phyloP scores from a whole-genome alignment of 2,329 filamentous ascomycete species.

The Fonsecaea pugnacius region DNA sequence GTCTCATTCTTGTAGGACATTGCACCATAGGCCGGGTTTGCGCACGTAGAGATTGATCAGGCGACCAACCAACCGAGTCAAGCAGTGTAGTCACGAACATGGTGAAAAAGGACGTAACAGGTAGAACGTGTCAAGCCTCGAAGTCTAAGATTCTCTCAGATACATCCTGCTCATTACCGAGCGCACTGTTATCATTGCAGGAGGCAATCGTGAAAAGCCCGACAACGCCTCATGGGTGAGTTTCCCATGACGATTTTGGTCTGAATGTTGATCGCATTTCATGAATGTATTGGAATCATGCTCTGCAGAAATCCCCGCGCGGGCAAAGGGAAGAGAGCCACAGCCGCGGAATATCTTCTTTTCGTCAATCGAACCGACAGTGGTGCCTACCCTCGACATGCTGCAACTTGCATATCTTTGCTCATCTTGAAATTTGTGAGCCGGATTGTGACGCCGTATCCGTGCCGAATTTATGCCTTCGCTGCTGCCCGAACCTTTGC shows the following conservation, averaged over 20 bases:
- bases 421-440: constrained; percentile 24
- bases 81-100: neutral
- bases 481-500: constrained; percentile 87
- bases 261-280: constrained; percentile 20
- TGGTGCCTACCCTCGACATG: constrained; percentile 22
- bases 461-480: constrained; percentile 51
- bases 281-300: constrained; percentile 35
- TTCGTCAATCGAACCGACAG: constrained; percentile 12
- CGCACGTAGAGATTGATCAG: no score
- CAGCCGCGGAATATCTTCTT: constrained; percentile 20
- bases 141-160: neutral
- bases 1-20: neutral
- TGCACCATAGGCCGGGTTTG: no score
- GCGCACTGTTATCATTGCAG: neutral
- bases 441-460: constrained; percentile 30
- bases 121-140: neutral
- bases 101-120: neutral
- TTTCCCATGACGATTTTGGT: neutral
- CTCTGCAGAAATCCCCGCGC: constrained; percentile 25
- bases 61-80: neutral
- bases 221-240: neutral
- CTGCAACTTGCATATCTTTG: constrained; percentile 25
- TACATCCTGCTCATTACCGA: neutral
- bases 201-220: neutral
- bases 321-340: constrained; percentile 25